A percentile compares a stretch with the other conserved stretches of the same genome.
Evolutionary conservation across 2,329 filamentous ascomycete genomes (phyloP).

Genomic region (Fusarium newnesense): DNA sequence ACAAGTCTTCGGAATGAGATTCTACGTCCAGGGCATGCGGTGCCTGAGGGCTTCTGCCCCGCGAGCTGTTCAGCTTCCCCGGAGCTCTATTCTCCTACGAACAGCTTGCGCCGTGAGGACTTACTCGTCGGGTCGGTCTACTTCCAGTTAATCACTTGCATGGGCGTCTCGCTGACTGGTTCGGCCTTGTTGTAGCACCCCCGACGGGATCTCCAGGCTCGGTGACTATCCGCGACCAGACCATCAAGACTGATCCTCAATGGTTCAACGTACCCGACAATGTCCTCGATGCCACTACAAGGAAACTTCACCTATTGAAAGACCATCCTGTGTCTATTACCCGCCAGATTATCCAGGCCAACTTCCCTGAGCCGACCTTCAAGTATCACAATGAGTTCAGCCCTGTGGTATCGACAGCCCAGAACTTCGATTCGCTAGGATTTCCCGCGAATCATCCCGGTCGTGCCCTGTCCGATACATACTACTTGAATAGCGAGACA

Average conservation of each 20-base stretch:
- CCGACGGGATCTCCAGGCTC: slow-evolving; percentile 41
- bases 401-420: slow-evolving; percentile 82
- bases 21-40: slow-evolving; percentile 41
- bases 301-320: slow-evolving; percentile 86
- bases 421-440: slow-evolving; percentile 98
- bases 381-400: slow-evolving; percentile 81
- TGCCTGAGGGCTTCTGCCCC: slow-evolving; percentile 44
- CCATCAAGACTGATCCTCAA: slow-evolving; percentile 67
- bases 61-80: slow-evolving; percentile 37
- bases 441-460: slow-evolving; percentile 91
- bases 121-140: slow-evolving; percentile 43
- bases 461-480: slow-evolving; percentile 88
- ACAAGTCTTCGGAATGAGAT: slow-evolving; percentile 36
- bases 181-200: slow-evolving; percentile 27
- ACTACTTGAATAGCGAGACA: slow-evolving; percentile 88
- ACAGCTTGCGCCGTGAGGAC: slow-evolving; percentile 37
- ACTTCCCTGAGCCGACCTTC: slow-evolving; percentile 79
- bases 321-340: slow-evolving; percentile 94
- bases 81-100: slow-evolving; percentile 38
- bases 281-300: slow-evolving; percentile 78
- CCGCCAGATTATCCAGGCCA: slow-evolving; percentile 89
- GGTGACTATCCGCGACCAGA: slow-evolving; percentile 70
- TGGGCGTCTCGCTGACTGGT: slow-evolving; percentile 35
- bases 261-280: slow-evolving; percentile 88
- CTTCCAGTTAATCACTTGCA: slow-evolving; percentile 12